Evolutionary conservation across 208 protist genomes (phyloP).

Genomic region (Leishmania turanica): DNA sequence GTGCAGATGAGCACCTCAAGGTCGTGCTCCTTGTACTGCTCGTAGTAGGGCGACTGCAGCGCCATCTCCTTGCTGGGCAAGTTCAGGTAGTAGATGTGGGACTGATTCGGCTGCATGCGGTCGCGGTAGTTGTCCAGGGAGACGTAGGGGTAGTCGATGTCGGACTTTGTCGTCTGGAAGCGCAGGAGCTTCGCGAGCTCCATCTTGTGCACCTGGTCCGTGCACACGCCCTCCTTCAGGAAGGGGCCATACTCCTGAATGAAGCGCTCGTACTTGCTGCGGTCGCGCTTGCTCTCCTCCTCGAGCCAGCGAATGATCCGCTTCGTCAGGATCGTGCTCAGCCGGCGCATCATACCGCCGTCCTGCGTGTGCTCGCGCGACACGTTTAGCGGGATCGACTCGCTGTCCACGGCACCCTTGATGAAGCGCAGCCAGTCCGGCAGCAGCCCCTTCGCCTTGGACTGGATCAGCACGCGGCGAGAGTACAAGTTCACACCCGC

Average conservation of each 20-base stretch:
- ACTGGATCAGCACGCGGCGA: slow-evolving; percentile 96
- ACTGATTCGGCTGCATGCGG: slow-evolving; percentile 96
- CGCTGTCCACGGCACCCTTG: slow-evolving; percentile 97
- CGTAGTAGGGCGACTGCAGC: slow-evolving; percentile 95
- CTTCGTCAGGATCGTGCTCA: slow-evolving; percentile 93
- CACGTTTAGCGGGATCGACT: slow-evolving; percentile 98
- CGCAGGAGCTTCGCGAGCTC: slow-evolving; percentile 94
- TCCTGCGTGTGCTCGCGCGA: slow-evolving; percentile 98
- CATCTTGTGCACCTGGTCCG: slow-evolving; percentile 95
- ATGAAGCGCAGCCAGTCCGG: slow-evolving; percentile 98
- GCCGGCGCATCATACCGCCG: slow-evolving; percentile 92
- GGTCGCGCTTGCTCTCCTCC: slow-evolving; percentile 93
- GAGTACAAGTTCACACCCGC: slow-evolving; percentile 95
- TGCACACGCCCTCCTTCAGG: slow-evolving; percentile 97
- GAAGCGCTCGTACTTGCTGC: slow-evolving; percentile 93
- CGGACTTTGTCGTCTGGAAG: slow-evolving; percentile 89
- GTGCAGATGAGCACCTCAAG: slow-evolving; percentile 96
- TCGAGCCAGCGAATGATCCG: slow-evolving; percentile 92
- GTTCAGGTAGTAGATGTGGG: slow-evolving; percentile 96
- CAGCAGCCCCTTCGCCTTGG: slow-evolving; percentile 94
- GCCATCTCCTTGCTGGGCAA: slow-evolving; percentile 90
- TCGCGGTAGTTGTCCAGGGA: slow-evolving; percentile 96
- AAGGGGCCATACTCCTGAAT: slow-evolving; percentile 95
- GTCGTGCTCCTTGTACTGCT: slow-evolving; percentile 95
- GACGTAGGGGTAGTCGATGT: slow-evolving; percentile 78